Evolutionary conservation across 1,284 basidiomycete species (phyloP).

Genomic region (Sanghuangporus sanghuang): DNA sequence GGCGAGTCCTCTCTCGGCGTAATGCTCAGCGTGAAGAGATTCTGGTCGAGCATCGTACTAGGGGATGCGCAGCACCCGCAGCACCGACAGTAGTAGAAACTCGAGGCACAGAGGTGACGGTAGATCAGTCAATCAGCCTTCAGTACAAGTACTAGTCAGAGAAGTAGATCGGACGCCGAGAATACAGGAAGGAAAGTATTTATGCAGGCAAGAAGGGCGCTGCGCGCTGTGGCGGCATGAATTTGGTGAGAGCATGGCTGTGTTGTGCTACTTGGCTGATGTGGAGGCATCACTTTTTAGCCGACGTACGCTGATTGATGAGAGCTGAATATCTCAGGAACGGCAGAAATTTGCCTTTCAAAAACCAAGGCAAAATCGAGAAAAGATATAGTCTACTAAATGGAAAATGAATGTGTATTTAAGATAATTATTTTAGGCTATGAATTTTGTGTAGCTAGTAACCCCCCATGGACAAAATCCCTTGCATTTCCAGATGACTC

Average conservation of each 20-base stretch:
- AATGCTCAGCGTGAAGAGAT: conserved; percentile 71
- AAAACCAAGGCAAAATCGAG: background rate
- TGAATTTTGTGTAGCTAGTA: conserved; percentile 36
- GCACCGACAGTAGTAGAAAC: background rate
- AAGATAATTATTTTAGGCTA: background rate
- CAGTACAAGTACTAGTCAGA: background rate
- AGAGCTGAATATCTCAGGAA: background rate
- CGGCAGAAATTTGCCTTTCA: background rate
- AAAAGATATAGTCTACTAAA: background rate
- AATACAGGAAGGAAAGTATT: background rate
- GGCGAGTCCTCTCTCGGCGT: conserved; percentile 52
- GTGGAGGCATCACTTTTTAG: background rate
- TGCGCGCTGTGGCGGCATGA: background rate
- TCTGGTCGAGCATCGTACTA: conserved; percentile 70
- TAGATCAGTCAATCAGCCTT: background rate
- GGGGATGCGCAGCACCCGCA: background rate
- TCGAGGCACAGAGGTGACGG: background rate
- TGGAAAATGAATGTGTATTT: background rate
- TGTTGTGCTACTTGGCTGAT: background rate
- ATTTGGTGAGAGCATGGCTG: conserved; percentile 2
- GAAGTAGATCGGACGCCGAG: background rate
- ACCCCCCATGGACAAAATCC: conserved; percentile 69
- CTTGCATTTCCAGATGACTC: conserved; percentile 70
- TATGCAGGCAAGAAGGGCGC: background rate
- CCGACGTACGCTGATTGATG: background rate